These are phyloP conservation scores for Leptographium radiaticola DNA, from an alignment of 2,329 filamentous ascomycete species.

Conservation along the genomic window DNA sequence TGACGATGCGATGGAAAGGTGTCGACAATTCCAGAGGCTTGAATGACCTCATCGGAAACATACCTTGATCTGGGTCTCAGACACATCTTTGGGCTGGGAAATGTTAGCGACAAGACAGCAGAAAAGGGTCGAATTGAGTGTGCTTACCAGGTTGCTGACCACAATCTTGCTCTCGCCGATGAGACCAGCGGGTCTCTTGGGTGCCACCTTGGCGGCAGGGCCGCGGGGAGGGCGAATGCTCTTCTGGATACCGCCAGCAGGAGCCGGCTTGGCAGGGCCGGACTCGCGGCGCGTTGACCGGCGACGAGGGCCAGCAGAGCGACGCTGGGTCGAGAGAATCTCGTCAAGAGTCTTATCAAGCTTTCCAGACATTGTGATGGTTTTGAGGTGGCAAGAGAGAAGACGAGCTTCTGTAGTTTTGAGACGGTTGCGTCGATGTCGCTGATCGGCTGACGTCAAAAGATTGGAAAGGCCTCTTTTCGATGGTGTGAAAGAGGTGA, in stretches of 20 bases:
- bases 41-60: conserved; percentile 77
- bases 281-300: conserved; percentile 35
- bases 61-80: conserved; percentile 99
- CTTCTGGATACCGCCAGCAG: conserved; percentile 81
- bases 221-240: conserved; percentile 48
- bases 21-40: conserved; percentile 61
- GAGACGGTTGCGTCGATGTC: neutral
- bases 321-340: conserved; percentile 70
- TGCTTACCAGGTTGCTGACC: conserved; percentile 90
- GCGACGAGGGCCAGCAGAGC: conserved; percentile 38
- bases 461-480: neutral
- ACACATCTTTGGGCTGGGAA: conserved; percentile 80
- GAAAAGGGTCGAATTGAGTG: neutral
- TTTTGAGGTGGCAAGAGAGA: conserved; percentile 1
- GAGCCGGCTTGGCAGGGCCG: conserved; percentile 47
- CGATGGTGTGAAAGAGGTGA: neutral
- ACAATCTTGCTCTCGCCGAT: conserved; percentile 87
- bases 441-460: neutral
- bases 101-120: conserved; percentile 30
- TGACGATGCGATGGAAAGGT: conserved; percentile 15
- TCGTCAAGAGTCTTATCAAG: conserved; percentile 95
- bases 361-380: conserved; percentile 70
- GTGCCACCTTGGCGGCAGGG: conserved; percentile 44
- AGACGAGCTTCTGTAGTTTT: too few species aligned
- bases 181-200: conserved; percentile 50